Evolutionary conservation across 1,139 yeast genomes (phyloP), one percentile per base, ranked within the genome.

Genomic region (Candida freyschussii): DNA sequence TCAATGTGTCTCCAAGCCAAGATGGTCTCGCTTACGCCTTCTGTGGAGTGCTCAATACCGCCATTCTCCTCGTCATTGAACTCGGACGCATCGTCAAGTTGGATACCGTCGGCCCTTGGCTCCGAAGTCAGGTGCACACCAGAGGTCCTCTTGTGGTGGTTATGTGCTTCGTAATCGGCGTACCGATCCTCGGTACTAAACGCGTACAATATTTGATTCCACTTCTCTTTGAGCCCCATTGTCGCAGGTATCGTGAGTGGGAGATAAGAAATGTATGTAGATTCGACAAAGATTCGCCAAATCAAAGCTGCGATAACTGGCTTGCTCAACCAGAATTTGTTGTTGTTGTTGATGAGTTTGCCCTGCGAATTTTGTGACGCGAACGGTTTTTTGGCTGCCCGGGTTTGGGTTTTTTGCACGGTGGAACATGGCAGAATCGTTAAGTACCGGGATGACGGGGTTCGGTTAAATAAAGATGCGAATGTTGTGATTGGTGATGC

Each of bases 1-100:
- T 75, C 77, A 32, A 79, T 75, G 46, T 76, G 82, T 47, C 81
- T 66, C 87, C 87, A 79, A 0, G 85, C 84, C 25, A 77, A 60
- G 23, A 72, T 60, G 2, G 70, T 69, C 47, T 78, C 85, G 42
- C 78, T 75, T 9, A 77, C 77, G 7, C 86, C 86, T 27, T 69
- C 75, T 9, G 61, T 60, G 41, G 56, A 41, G 18, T 47, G 41
- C 32, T 48, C 33, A 4, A 42, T 29, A 2, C 33, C 41, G 13
- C 12, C 27, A 11, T 26, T 27, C 6, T 33, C 37, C 3, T 45
- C 48, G 28, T 44, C 47, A 13, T 39, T 41, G 36, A 50, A 39
- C 13, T 41, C 40, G 13, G 43, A 27, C 10, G 47, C 44, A 18
- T 52, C 55, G 18, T 45, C 44, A 32, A 50, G 39, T 30, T 50